These are phyloP conservation scores for Penicillium robsamsonii DNA, from an alignment of 495 filamentous ascomycete genomes.

Conservation along the genomic window DNA sequence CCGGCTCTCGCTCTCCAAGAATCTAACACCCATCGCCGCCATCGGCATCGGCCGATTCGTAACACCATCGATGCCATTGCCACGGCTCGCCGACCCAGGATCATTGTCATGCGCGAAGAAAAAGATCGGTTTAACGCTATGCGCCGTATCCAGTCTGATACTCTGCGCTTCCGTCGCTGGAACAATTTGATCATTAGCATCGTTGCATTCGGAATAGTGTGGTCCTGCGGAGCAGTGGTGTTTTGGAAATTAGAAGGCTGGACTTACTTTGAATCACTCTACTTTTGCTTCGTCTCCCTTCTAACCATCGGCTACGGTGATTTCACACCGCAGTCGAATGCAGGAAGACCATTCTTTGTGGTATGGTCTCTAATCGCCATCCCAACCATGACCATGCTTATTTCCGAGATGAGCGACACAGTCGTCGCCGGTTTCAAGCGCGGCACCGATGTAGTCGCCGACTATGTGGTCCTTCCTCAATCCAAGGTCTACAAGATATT, in stretches of 20 bases:
- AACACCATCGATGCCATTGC: conserved; percentile 26
- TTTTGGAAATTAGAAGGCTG: conserved; percentile 59
- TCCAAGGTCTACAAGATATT: conserved; percentile 45
- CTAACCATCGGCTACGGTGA: conserved; percentile 93
- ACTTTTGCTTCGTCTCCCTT: conserved; percentile 79
- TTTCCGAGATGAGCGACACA: conserved; percentile 63
- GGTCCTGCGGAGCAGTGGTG: conserved; percentile 79
- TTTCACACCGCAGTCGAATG: conserved; percentile 66
- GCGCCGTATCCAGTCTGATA: conserved; percentile 71
- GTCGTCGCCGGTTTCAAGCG: conserved; percentile 56
- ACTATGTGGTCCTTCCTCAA: conserved; percentile 58
- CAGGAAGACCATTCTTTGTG: conserved; percentile 81
- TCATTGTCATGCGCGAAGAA: conserved; percentile 47
- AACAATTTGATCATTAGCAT: conserved; percentile 67
- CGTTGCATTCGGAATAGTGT: conserved; percentile 62
- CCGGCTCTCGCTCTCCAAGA: conserved; percentile 6
- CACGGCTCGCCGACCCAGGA: conserved; percentile 22
- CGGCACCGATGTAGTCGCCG: conserved; percentile 52
- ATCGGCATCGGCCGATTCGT: conserved; percentile 22
- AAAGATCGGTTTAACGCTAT: conserved; percentile 77
- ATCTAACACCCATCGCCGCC: conserved; percentile 13
- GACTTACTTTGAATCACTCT: conserved; percentile 73
- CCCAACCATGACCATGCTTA: conserved; percentile 66
- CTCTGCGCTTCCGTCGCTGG: conserved; percentile 65
- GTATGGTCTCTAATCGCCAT: conserved; percentile 73